Evolutionary conservation across 495 filamentous ascomycete genomes (phyloP).

Genomic region (Xylaria sp.): DNA sequence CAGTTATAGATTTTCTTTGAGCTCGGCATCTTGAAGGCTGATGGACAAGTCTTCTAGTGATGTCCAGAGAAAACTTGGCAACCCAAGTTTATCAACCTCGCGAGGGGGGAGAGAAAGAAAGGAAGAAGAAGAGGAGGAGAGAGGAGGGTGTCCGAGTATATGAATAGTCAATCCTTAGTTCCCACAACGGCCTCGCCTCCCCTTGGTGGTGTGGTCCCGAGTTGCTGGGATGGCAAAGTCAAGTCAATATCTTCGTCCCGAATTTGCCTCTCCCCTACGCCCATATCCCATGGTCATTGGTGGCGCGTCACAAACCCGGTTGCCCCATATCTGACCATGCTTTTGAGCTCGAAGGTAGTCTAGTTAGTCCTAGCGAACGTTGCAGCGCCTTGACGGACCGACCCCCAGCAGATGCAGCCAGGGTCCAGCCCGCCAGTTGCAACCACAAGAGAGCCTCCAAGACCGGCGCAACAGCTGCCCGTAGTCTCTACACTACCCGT

Average conservation of each 20-base stretch:
- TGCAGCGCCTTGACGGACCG: not conserved
- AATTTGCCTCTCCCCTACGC: conserved; percentile 6
- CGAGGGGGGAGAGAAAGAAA: not conserved
- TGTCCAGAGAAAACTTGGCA: not conserved
- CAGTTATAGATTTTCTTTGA: conserved; percentile 47
- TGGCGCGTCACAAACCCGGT: conserved; percentile 12
- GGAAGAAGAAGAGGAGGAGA: not conserved
- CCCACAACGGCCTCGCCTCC: not conserved
- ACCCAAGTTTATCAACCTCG: conserved; percentile 1
- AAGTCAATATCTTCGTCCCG: not conserved
- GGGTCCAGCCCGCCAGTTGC: not conserved
- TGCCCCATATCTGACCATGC: conserved; percentile 1
- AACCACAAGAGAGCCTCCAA: conserved; percentile 5
- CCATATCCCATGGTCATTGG: conserved; percentile 2
- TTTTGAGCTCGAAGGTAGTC: not conserved
- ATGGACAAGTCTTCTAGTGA: not conserved
- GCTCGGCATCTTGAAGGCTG: conserved; percentile 36
- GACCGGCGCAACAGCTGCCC: not conserved
- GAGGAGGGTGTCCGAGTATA: not conserved
- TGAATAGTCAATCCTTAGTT: conserved; percentile 3
- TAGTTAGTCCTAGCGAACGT: conserved; percentile 6
- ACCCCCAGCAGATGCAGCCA: conserved; percentile 5
- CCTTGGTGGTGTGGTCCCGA: not conserved
- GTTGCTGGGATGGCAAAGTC: conserved; percentile 1
- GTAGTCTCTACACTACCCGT: not conserved